phyloP scores from a whole-genome alignment of 1,284 basidiomycete species.

The Moniliophthora roreri region DNA sequence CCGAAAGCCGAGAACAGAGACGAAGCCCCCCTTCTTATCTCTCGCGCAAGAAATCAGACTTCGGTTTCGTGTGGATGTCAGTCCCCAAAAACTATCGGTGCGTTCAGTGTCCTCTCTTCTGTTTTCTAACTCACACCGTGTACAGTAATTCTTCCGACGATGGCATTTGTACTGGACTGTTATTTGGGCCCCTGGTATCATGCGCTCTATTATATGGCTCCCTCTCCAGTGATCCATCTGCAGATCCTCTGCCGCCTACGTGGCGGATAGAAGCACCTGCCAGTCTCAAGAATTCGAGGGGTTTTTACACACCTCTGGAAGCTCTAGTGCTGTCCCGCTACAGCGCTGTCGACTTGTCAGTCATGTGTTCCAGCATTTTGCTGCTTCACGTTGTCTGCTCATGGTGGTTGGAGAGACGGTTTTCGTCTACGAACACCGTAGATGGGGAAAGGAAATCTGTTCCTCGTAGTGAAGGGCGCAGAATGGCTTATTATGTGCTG shows the following conservation, averaged over 20 bases:
- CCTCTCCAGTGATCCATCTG: slow-evolving; percentile 28
- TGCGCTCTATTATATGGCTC: slow-evolving; percentile 61
- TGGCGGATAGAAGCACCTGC: slow-evolving; percentile 81
- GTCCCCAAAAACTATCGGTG: slow-evolving; percentile 84
- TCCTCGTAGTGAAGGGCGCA: slow-evolving; percentile 66
- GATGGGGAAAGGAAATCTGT: slow-evolving; percentile 73
- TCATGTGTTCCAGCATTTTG: slow-evolving; percentile 77
- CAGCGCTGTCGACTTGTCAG: slow-evolving; percentile 76
- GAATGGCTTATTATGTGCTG: slow-evolving; percentile 60
- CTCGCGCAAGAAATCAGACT: slow-evolving; percentile 43
- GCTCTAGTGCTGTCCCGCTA: slow-evolving; percentile 73
- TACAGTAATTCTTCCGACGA: slow-evolving; percentile 78
- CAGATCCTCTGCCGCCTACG: slow-evolving; percentile 43
- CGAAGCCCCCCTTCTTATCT: slow-evolving; percentile 36
- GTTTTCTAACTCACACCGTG: slow-evolving; percentile 8
- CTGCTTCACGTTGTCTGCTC: slow-evolving; percentile 77
- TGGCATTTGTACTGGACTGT: slow-evolving; percentile 77
- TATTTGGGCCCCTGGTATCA: slow-evolving; percentile 78
- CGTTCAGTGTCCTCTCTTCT: slow-evolving; percentile 16
- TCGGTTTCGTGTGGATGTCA: slow-evolving; percentile 85
- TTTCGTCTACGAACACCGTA: slow-evolving; percentile 33
- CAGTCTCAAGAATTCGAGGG: slow-evolving; percentile 40
- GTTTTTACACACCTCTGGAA: slow-evolving; percentile 46
- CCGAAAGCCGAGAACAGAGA: slow-evolving; percentile 43
- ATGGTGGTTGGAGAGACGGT: slow-evolving; percentile 65